These are phyloP conservation scores for Claviceps digitariae DNA, from an alignment of 2,329 filamentous ascomycete species.

Conservation along the genomic window DNA sequence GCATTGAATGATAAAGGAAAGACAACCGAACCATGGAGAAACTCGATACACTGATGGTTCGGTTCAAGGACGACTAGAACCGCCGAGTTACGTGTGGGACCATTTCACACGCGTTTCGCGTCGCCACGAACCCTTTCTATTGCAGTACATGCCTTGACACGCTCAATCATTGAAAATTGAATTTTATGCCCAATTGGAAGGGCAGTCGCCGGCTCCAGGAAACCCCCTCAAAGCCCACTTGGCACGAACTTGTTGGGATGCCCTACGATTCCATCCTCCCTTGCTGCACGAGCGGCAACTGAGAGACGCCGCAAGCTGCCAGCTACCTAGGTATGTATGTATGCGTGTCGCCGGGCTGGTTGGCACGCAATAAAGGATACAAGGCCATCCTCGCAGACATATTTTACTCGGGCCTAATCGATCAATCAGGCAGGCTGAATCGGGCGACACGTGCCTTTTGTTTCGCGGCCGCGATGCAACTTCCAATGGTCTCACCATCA, in stretches of 20 bases:
- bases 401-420: neutral
- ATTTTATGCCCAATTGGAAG: neutral
- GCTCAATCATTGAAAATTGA: constrained; percentile 3
- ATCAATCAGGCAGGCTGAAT: neutral
- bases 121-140: neutral
- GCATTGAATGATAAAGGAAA: neutral
- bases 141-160: neutral
- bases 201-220: neutral
- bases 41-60: neutral
- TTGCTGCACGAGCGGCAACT: neutral
- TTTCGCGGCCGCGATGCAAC: neutral
- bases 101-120: neutral
- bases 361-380: neutral
- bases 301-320: neutral
- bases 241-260: neutral
- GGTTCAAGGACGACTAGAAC: too few species aligned
- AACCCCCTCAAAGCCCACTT: neutral
- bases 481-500: neutral
- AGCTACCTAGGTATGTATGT: too few species aligned
- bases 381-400: neutral
- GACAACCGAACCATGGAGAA: neutral
- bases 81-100: neutral
- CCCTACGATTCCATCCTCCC: neutral
- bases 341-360: neutral
- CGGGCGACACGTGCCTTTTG: neutral